Evolutionary conservation across 1,284 basidiomycete genomes (phyloP).

Genomic region (Caloboletus firmus): DNA sequence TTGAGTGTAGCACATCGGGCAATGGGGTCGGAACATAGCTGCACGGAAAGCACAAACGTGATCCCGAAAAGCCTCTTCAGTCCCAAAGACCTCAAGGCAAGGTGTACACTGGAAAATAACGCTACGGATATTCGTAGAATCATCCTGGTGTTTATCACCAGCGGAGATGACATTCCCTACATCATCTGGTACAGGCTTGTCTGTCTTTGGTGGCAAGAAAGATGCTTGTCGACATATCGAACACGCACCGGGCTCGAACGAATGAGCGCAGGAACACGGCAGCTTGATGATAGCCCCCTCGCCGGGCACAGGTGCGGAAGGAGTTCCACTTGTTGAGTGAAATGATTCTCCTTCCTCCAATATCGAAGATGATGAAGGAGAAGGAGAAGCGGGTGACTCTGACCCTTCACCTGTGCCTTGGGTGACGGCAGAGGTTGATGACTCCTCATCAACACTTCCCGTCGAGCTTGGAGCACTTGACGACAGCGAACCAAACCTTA

Average conservation of each 20-base stretch:
- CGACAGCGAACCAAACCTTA: background rate
- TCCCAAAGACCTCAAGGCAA: constrained; percentile 22
- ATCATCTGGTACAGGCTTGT: background rate
- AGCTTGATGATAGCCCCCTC: background rate
- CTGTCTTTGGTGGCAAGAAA: background rate
- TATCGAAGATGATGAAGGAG: constrained; percentile 6
- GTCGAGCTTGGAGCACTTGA: background rate
- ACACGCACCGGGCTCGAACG: constrained; percentile 4
- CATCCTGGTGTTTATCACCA: background rate
- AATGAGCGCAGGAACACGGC: background rate
- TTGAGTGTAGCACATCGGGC: constrained; percentile 21
- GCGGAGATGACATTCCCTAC: background rate
- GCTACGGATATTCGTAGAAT: background rate
- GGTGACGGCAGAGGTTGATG: background rate
- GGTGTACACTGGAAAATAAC: constrained; percentile 14
- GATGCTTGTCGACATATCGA: constrained; percentile 10
- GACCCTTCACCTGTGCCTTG: background rate
- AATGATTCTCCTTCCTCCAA: constrained; percentile 13
- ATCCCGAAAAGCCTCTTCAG: constrained; percentile 1
- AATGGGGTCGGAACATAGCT: constrained; percentile 19
- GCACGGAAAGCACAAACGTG: constrained; percentile 22
- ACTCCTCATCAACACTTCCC: background rate
- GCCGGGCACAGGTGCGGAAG: background rate
- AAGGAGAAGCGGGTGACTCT: background rate
- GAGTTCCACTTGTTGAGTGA: constrained; percentile 1